A percentile compares a stretch with the other conserved stretches of the same genome.
phyloP scores from a whole-genome alignment of 805 yeast species.

The Trichomonascus vanleenenianus region DNA sequence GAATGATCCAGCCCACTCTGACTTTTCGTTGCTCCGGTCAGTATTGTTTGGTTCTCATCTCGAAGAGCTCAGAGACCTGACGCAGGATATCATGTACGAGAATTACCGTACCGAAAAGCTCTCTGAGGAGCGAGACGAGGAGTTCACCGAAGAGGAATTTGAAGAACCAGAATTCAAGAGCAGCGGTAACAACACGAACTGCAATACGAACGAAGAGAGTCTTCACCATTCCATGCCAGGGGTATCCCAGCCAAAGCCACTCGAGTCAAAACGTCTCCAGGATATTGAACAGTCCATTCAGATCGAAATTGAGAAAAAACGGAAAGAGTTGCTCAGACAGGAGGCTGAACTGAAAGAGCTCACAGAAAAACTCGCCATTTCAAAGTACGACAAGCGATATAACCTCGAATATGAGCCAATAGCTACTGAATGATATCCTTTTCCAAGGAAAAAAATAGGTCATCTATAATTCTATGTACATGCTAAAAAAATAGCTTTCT shows the following conservation, averaged over 20 bases:
- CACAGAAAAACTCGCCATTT: conserved; percentile 4
- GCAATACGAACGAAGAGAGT: background rate
- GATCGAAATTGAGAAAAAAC: conserved; percentile 23
- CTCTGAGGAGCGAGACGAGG: conserved; percentile 28
- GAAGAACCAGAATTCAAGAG: conserved; percentile 3
- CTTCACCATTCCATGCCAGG: background rate
- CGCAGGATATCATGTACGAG: conserved; percentile 56
- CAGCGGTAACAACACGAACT: background rate
- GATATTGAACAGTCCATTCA: conserved; percentile 24
- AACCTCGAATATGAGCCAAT: background rate
- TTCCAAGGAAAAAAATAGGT: background rate
- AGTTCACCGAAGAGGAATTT: conserved; percentile 7
- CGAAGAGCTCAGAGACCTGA: conserved; percentile 52
- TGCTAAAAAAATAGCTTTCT: too few species aligned
- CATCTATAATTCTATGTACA: background rate
- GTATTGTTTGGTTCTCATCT: conserved; percentile 74
- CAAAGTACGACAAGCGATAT: background rate
- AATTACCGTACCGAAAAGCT: conserved; percentile 58
- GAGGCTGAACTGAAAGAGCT: conserved; percentile 24
- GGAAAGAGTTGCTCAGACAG: conserved; percentile 21
- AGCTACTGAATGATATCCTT: too few species aligned
- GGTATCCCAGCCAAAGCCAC: background rate
- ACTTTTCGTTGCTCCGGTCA: conserved; percentile 42
- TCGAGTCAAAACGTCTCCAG: conserved; percentile 22
- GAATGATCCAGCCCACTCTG: conserved; percentile 34